These are phyloP conservation scores for Aspergillus sparsus DNA, from an alignment of 495 filamentous ascomycete genomes.

Conservation along the genomic window DNA sequence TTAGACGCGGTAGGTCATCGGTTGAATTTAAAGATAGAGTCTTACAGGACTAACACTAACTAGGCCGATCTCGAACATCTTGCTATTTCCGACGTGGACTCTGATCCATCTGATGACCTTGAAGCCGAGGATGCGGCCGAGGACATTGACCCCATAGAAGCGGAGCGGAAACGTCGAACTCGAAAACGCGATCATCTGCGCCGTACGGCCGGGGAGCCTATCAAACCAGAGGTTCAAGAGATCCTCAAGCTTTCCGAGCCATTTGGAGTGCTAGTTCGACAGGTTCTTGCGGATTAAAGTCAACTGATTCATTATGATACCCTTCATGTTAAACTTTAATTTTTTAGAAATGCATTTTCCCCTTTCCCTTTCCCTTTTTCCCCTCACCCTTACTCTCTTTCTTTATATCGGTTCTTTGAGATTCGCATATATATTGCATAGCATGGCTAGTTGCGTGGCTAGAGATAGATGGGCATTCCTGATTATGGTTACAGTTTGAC, in stretches of 20 bases:
- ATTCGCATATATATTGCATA: neutral
- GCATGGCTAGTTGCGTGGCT: conserved; percentile 19
- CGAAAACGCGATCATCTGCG: conserved; percentile 77
- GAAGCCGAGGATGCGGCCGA: conserved; percentile 62
- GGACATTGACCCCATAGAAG: conserved; percentile 79
- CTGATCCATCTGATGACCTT: conserved; percentile 63
- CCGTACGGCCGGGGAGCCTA: conserved; percentile 83
- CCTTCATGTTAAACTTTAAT: conserved; percentile 16
- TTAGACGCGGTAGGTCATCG: conserved; percentile 65
- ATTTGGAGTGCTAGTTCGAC: conserved; percentile 82
- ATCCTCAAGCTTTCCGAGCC: conserved; percentile 72
- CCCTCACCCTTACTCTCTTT: neutral
- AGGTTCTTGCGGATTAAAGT: conserved; percentile 74
- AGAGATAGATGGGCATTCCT: conserved; percentile 7
- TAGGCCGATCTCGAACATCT: conserved; percentile 79
- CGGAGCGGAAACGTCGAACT: conserved; percentile 73
- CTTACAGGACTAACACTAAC: conserved; percentile 18
- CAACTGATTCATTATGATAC: conserved; percentile 23
- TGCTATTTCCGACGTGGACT: conserved; percentile 70
- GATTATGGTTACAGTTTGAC: too few species aligned
- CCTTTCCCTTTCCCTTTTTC: neutral
- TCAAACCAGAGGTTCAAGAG: conserved; percentile 79
- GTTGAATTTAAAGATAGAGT: conserved; percentile 7
- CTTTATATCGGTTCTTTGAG: too few species aligned
- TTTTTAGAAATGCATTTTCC: conserved; percentile 10